Evolutionary conservation across 306 rosid species (phyloP).

Genomic region (Oemleria cerasiformis): DNA sequence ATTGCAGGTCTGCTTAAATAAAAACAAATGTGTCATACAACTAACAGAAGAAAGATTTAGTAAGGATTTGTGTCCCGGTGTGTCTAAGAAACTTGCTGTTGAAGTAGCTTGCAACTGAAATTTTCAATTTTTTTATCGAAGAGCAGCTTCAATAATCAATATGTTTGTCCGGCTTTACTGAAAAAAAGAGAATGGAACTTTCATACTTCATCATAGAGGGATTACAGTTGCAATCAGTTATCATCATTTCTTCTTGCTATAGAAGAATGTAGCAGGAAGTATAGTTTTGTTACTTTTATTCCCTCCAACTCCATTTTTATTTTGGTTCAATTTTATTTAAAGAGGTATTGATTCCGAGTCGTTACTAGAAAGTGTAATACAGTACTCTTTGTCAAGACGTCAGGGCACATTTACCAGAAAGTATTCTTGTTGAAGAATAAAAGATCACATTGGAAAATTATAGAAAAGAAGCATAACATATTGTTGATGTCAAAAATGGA

Average conservation of each 20-base stretch:
- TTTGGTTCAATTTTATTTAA: neutral
- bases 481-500: no score
- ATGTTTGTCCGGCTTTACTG: neutral
- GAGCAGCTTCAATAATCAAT: neutral
- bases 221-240: neutral
- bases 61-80: constrained; percentile 40
- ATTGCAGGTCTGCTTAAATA: constrained; percentile 64
- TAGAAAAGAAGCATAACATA: no score
- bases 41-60: constrained; percentile 53
- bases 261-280: constrained; percentile 10
- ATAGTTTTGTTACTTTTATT: no score
- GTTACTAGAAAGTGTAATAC: no score
- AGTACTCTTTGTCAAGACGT: no score
- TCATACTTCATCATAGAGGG: neutral
- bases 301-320: no score
- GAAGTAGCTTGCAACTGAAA: constrained; percentile 68
- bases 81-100: constrained; percentile 70
- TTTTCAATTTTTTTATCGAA: neutral
- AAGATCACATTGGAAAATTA: no score
- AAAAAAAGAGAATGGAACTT: constrained; percentile 1
- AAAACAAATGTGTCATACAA: constrained; percentile 55
- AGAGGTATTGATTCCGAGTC: neutral
- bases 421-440: no score
- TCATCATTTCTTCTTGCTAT: neutral
- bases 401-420: no score